These are phyloP conservation scores for Dictyostelium capitatum DNA, from an alignment of 78 protist genomes.

Conservation along the genomic window DNA sequence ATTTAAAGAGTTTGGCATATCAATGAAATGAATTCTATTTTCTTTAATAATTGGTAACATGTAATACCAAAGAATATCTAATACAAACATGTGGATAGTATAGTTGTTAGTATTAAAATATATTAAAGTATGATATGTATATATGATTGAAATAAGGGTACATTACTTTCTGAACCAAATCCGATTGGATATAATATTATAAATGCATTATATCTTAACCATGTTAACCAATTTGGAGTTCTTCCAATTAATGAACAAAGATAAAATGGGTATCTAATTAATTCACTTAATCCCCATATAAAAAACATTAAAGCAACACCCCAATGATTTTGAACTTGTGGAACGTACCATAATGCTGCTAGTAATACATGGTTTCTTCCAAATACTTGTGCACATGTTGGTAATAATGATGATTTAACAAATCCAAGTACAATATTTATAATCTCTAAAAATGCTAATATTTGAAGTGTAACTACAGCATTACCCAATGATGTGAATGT, in stretches of 20 bases:
- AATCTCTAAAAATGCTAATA: conserved; percentile 67
- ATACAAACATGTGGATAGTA: not conserved
- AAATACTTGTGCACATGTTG: conserved; percentile 51
- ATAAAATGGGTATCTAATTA: conserved; percentile 59
- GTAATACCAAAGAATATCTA: conserved; percentile 57
- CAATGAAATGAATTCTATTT: not conserved
- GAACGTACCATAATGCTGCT: not conserved
- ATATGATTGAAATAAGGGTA: not conserved
- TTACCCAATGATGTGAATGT: conserved; percentile 45
- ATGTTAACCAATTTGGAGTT: conserved; percentile 25
- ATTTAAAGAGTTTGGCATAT: conserved; percentile 36
- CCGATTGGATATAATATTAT: conserved; percentile 63
- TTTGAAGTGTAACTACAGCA: conserved; percentile 36
- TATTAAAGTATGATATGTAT: too few species aligned
- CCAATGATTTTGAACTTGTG: conserved; percentile 46
- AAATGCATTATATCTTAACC: conserved; percentile 75
- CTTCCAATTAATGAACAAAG: not conserved
- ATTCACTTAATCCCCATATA: conserved; percentile 61
- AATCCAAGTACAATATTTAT: conserved; percentile 34
- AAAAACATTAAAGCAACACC: conserved; percentile 30
- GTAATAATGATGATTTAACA: conserved; percentile 17
- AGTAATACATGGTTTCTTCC: conserved; percentile 47
- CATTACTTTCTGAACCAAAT: conserved; percentile 40
- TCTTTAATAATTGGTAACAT: conserved; percentile 45
- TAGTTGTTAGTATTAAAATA: too few species aligned